Evolutionary conservation across 208 protist genomes (phyloP).

Genomic region (Trypanosoma conorhini): DNA sequence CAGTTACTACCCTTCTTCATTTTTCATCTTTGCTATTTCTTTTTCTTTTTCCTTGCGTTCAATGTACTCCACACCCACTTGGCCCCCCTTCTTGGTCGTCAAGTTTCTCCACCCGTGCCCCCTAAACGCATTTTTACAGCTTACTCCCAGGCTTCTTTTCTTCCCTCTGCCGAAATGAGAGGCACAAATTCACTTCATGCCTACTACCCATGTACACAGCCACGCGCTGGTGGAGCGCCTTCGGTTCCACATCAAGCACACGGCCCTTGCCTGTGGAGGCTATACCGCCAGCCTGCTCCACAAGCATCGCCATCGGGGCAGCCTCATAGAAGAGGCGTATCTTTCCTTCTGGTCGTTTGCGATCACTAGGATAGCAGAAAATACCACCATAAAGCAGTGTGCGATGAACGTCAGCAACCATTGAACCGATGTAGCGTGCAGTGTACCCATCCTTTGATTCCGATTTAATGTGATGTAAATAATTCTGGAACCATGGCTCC

Average conservation of each 20-base stretch:
- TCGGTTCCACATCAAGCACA: conserved; percentile 87
- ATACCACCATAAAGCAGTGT: conserved; percentile 98
- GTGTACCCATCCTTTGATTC: conserved; percentile 69
- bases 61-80: no score
- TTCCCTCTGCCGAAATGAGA: conserved; percentile 60
- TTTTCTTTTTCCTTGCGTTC: no score
- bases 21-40: no score
- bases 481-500: conserved; percentile 78
- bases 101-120: not conserved
- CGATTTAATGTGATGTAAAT: conserved; percentile 69
- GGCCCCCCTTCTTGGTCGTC: not conserved
- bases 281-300: conserved; percentile 92
- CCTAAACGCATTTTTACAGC: conserved; percentile 31
- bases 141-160: conserved; percentile 26
- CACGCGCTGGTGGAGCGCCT: conserved; percentile 90
- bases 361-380: conserved; percentile 97
- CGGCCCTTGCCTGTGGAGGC: conserved; percentile 70
- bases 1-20: no score
- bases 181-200: conserved; percentile 87
- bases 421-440: conserved; percentile 92
- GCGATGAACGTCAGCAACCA: conserved; percentile 98
- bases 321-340: conserved; percentile 97
- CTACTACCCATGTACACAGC: conserved; percentile 92
- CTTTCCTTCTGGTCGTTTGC: conserved; percentile 94
- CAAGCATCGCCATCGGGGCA: conserved; percentile 92